Evolutionary conservation across 805 yeast genomes (phyloP), one percentile per base, ranked within the genome.

Genomic region (Tetrapisispora iriomotensis): DNA sequence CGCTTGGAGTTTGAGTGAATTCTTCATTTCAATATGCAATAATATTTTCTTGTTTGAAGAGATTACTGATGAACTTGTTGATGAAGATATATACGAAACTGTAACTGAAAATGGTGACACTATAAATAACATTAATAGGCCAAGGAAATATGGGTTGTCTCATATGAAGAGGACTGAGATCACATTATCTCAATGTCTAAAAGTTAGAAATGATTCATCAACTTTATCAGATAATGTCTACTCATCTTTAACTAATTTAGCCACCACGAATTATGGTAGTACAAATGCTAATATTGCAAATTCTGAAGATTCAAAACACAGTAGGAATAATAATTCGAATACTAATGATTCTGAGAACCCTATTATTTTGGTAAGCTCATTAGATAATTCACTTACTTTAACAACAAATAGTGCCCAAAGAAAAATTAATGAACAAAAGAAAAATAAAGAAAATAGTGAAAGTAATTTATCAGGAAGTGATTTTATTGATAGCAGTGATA

Each of bases 111-210:
- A 17, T 21, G 2, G 17, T 13, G 17, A 34, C 8, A 17, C 4
- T 7, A 8, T 18, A 15, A 10, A 14, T 8, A n/a, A 19, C 10
- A 20, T 14, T 29, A 26, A 35, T 18, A 20, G 17, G 10, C 22
- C 23, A 8, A 14, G 17, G 20, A 22, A 26, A 18, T 20, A 34
- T 4, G 8, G 8, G 21, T 10, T 23, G 19, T 6, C 28, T 15
- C 10, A 21, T 6, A 14, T 23, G 9, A 33, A 14, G 4, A 50
- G 66, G 14, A 47, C 50, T 18, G 51, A 55, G 31, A 60, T 65
- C 8, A 62, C 67, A 0, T 43, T 66, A 18, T 54, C 64, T 7
- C 61, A 58, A 40, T 65, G 69, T 45, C 50, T 65, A n/a, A 56
- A 56, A 29, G 44, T 64, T 15, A 54, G 69, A 37, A 49, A 58